Percentiles rank a stretch among this genome's conserved stretches.
phyloP scores from a whole-genome alignment of 2,329 filamentous ascomycete species.

The Diaporthe capsici region DNA sequence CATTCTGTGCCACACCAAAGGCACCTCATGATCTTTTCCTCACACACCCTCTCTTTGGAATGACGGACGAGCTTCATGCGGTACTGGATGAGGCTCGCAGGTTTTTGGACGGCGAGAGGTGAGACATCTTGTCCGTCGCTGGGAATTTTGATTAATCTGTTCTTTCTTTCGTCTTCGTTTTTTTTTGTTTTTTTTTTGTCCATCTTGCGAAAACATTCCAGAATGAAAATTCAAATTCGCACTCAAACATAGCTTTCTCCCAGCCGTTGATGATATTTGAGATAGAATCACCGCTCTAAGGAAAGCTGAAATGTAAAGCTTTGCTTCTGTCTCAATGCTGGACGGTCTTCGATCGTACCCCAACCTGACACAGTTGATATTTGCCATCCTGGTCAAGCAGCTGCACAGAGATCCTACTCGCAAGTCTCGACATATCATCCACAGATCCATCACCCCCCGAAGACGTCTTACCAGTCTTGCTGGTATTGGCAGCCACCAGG shows the following conservation, averaged over 20 bases:
- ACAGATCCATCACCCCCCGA: background rate
- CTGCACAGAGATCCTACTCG: background rate
- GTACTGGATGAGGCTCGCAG: background rate
- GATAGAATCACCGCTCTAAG: too few relatives aligned
- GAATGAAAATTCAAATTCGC: too few relatives aligned
- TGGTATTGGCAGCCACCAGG: background rate
- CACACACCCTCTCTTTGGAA: background rate
- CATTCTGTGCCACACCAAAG: slow-evolving; percentile 14
- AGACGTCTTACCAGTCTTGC: background rate
- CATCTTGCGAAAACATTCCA: too few relatives aligned
- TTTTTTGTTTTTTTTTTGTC: too few relatives aligned
- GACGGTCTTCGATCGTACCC: background rate
- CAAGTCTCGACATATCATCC: background rate
- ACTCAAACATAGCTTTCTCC: too few relatives aligned
- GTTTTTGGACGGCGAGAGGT: background rate
- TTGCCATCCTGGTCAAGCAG: background rate
- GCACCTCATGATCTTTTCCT: slow-evolving; percentile 26
- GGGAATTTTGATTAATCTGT: too few relatives aligned
- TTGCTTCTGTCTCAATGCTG: background rate
- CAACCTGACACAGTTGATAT: background rate
- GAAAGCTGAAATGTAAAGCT: too few relatives aligned
- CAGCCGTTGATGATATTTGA: too few relatives aligned
- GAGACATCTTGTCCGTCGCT: background rate
- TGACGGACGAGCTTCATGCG: slow-evolving; percentile 1
- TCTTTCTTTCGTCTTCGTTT: too few relatives aligned